Evolutionary conservation across 1,284 basidiomycete species (phyloP), one percentile per base, ranked within the genome.

Genomic region (Ustilago trichophora): DNA sequence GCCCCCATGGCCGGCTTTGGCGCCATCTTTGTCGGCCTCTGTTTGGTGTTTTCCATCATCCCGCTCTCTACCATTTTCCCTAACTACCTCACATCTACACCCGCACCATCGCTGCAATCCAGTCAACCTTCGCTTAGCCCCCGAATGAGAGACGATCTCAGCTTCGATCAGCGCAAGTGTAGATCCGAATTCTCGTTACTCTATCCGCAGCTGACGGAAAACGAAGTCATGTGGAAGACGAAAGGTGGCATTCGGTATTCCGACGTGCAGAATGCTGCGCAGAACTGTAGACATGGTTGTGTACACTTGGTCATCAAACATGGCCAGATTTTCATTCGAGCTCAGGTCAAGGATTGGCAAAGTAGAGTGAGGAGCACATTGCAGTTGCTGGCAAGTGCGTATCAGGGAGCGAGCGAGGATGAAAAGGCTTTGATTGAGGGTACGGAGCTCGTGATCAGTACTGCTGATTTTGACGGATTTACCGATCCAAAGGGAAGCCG

Each of bases 381-480:
- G 21, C 52, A 60, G 22, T 37, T 72, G 25, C 45, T 72, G 4
- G n/a, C 34, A 4, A 21, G 31, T 3, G 69, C 69, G 6, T 57
- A 56, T 24, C 9, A 29, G 15, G 59, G 57, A 4, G 69, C 69
- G 21, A 49, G 25, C 9, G 47, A 56, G 31, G 41, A 44, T 4
- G 69, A 67, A 22, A 58, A 54, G 45, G 33, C 29, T 6, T n/a
- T 41, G 25, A 44, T 72, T 11, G 56, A 67, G 13, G 52, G 49
- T 0, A 42, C 33, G 3, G 67, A 73, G n/a, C 21, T 73, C 15
- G 63, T 73, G 5, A 55, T 70, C 25, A 37, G 36, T 8, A 58
- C 56, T 1, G 71, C 67, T 1, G 71, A 73, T 24, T 62, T 62
- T 25, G 67, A 71, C 26, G 71, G 67, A 1, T 56, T 59, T 21